These are phyloP conservation scores for Fusarium sp. DNA, from an alignment of 2,329 filamentous ascomycete genomes.

Conservation along the genomic window DNA sequence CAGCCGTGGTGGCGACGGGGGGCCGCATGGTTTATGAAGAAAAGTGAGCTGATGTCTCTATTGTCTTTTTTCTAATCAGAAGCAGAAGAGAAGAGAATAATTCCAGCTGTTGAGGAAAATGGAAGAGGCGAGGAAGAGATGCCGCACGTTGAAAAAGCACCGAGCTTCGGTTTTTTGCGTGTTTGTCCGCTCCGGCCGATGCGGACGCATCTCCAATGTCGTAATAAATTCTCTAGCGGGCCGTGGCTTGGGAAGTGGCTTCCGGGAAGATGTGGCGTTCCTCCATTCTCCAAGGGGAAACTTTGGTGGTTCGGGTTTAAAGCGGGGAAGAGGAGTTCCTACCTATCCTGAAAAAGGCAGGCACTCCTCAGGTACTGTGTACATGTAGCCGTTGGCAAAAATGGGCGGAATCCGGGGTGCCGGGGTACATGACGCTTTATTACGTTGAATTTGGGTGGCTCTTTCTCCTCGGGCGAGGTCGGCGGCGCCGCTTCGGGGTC, in stretches of 20 bases:
- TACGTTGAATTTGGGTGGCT: neutral
- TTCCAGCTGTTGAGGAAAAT: too few species aligned
- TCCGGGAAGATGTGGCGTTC: too few species aligned
- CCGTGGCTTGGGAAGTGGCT: conserved; percentile 16
- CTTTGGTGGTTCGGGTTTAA: too few species aligned
- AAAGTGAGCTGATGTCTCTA: neutral
- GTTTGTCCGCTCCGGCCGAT: too few species aligned
- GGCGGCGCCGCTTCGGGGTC: conserved; percentile 37
- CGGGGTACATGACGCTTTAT: neutral
- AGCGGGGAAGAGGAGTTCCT: too few species aligned
- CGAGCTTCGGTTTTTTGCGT: conserved; percentile 4
- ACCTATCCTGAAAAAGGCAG: too few species aligned
- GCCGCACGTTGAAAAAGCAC: conserved; percentile 1
- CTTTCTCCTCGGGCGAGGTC: conserved; percentile 33
- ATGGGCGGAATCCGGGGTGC: neutral
- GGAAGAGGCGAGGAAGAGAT: neutral
- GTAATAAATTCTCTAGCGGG: conserved; percentile 36
- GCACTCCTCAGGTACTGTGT: neutral
- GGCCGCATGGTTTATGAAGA: conserved; percentile 45
- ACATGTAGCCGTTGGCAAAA: neutral
- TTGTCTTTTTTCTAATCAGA: neutral
- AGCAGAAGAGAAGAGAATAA: neutral
- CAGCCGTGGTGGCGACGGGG: conserved; percentile 42
- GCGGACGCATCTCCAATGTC: conserved; percentile 16
- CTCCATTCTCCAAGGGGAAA: too few species aligned